Evolutionary conservation across 2,329 filamentous ascomycete genomes (phyloP).

Genomic region (Atkinsonella hypoxylon): DNA sequence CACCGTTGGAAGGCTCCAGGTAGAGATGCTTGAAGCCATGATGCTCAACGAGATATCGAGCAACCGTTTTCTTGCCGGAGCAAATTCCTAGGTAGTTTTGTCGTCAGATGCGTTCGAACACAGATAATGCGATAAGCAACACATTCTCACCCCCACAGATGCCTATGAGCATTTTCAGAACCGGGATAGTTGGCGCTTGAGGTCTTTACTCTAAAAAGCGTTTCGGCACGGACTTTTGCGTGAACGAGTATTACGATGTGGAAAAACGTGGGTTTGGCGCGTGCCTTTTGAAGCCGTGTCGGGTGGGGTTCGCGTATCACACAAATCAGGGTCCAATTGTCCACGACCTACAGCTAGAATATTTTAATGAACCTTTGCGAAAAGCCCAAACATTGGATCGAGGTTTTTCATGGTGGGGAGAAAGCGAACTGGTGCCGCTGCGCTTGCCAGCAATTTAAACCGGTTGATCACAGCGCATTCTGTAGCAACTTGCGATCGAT

Average conservation of each 20-base stretch:
- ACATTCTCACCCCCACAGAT: conserved; percentile 53
- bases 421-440: no score
- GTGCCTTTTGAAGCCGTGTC: conserved; percentile 1
- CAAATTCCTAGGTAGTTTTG: conserved; percentile 57
- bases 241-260: background rate
- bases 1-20: conserved; percentile 26
- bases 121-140: background rate
- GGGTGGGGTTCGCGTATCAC: conserved; percentile 6
- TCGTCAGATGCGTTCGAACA: conserved; percentile 4
- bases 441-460: no score
- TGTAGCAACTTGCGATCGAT: no score
- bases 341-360: background rate
- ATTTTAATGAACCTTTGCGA: no score
- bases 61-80: conserved; percentile 83
- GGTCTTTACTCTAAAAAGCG: background rate
- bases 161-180: conserved; percentile 55
- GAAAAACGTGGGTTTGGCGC: background rate
- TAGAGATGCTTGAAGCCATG: conserved; percentile 69
- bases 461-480: no score
- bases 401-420: no score
- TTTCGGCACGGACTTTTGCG: background rate
- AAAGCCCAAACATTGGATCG: no score
- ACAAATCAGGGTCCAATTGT: background rate
- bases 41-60: conserved; percentile 72
- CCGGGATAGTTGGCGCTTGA: background rate